Evolutionary conservation across 2,329 filamentous ascomycete species (phyloP), one percentile per base, ranked within the genome.

Genomic region (Aspergillus persii): DNA sequence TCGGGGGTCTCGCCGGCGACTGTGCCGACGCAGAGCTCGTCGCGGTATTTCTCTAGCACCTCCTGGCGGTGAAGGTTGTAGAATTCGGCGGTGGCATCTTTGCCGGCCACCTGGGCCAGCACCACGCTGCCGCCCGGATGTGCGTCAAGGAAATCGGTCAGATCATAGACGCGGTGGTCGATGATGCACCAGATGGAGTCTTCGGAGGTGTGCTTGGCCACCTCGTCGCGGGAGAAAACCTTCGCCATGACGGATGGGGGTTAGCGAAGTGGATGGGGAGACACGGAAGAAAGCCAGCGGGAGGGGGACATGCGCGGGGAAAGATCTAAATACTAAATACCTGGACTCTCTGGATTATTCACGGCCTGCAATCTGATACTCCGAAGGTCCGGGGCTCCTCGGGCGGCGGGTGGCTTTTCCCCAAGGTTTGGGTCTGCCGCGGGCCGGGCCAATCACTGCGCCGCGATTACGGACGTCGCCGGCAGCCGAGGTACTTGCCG

Each of bases 51-150:
- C 61, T 87, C 80, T 9, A 96, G 83, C n/a, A 96, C 90, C 76
- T 96, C 92, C 67, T 96, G 91, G 29, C 92, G 83, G 79, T 96
- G 92, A 55, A 96, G 86, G 80, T 96, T 96, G 84, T 96, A 96
- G 77, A 96, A 96, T 58, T 89, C 89, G 39, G 83, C 79, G 2
- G 92, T 96, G 53, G 91, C 91, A 71, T 96, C 92, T 65, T 86
- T 84, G 62, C 92, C 92, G 31, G 90, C 92, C 51, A 94, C 85
- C 76, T 96, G 91, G 56, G 85, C 83, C 41, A 96, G 85, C 27
- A 96, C 91, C 48, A 89, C 87, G 69, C 88, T 86, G 69, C 91
- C 92, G 66, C 91, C 91, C 0, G 92, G 92, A 70, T 96, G 92
- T 26, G 89, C 91, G 71, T 95, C 90, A 66, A 92, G 76, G 75